These are phyloP conservation scores for Meyerozyma carpophila DNA, from an alignment of 1,139 yeast genomes.

Conservation along the genomic window DNA sequence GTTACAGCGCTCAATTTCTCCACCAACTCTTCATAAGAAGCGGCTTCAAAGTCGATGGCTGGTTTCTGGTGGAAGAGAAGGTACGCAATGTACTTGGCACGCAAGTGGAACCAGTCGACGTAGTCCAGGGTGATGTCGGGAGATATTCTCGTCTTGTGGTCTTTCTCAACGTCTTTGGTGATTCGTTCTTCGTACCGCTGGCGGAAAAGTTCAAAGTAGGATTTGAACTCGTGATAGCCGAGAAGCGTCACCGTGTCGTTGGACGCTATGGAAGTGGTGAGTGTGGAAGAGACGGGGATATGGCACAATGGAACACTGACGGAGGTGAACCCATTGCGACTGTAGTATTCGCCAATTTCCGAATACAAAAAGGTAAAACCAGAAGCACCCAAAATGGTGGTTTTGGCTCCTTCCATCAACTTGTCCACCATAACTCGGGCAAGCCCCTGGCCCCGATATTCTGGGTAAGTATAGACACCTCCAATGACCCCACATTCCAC, in stretches of 20 bases:
- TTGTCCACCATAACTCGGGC: constrained; percentile 57
- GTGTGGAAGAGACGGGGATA: constrained; percentile 4
- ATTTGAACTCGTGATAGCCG: constrained; percentile 28
- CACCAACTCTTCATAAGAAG: constrained; percentile 29
- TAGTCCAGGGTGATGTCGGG: constrained; percentile 22
- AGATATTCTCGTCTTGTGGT: constrained; percentile 26
- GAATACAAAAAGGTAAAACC: constrained; percentile 57
- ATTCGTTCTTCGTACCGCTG: constrained; percentile 16
- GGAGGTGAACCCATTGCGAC: constrained; percentile 52
- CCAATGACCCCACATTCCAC: constrained; percentile 17
- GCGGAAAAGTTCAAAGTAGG: constrained; percentile 19
- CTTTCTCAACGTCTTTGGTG: constrained; percentile 14
- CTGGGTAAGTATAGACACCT: constrained; percentile 48
- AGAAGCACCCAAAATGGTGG: constrained; percentile 23
- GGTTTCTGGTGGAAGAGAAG: constrained; percentile 19
- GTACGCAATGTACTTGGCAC: constrained; percentile 33
- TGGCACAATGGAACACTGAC: constrained; percentile 38
- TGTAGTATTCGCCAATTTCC: constrained; percentile 67
- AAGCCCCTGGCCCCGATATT: constrained; percentile 59
- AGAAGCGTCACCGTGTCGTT: constrained; percentile 13
- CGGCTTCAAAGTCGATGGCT: constrained; percentile 18
- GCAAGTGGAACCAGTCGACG: constrained; percentile 42
- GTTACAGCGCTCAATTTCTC: constrained; percentile 1
- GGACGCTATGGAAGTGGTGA: background rate
- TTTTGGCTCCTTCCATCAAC: constrained; percentile 24